Base-by-base conservation (phyloP, 129 eudicot genomes). In the Logfia minima region DNA sequence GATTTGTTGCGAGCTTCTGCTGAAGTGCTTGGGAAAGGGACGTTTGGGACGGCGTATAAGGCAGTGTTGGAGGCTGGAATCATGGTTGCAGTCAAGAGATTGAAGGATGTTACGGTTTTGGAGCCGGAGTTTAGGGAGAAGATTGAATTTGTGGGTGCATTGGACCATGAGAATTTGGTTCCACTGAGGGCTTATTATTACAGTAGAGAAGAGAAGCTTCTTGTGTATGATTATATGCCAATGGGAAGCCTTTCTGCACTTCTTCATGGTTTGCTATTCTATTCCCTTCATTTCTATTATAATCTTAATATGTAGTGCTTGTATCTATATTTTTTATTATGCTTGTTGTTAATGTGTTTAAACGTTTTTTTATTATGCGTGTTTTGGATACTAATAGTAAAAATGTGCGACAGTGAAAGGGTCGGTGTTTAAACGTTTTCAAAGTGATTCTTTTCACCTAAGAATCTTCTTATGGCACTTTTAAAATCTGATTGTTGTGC, bases 231-330 rank as follows among this genome's bases (percentile, higher is more conserved):
- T 68, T 93, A 93, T 70, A 89, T 93, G 98, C 87, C 97, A 18
- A 87, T 81, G 97, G 98, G 98, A 81, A 93, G 97, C 87, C 84
- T 93, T 52, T 93, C 98, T 80, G 98, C 98, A 34, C 91, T 93
- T 77, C 72, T 93, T 22, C 98, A 93, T 78, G 98, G 98, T 80
- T 77, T 53, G 76, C 63, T 58, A 64, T 51, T 82, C 51, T 74
- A 1, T 37, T 45, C 18, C 59, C 56, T 28, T 29, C 75, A n/a
- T 74, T 39, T 19, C 41, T 71, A 11, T 59, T 58, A 21, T 58
- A 21, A n/a, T 58, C 11, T 58, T 19, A 24, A 14, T 65, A 17
- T 0, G 0, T 65, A 31, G n/a, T 32, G 14, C 34, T 24, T 22
- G 55, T 14, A 48, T 43, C 10, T 22, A 26, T 60, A n/a, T 3